phyloP scores from a whole-genome alignment of 2,329 filamentous ascomycete genomes.

The Botrytis hyacinthi region DNA sequence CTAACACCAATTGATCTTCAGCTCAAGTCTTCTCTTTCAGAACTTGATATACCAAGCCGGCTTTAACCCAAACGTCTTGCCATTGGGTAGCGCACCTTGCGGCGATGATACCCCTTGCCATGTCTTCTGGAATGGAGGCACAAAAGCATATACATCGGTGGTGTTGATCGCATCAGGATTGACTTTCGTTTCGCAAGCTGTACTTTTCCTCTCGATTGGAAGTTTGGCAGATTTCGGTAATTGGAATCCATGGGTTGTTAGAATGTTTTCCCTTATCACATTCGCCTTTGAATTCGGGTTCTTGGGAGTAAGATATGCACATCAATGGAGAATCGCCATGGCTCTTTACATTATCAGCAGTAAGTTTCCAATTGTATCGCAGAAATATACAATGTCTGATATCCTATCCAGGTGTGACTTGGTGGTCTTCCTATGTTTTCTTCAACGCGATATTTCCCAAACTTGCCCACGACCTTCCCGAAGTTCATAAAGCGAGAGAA shows the following conservation, averaged over 20 bases:
- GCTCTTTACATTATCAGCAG: slow-evolving; percentile 37
- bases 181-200: slow-evolving; percentile 34
- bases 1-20: slow-evolving; percentile 22
- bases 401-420: slow-evolving; percentile 31
- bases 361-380: slow-evolving; percentile 22
- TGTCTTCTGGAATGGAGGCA: slow-evolving; percentile 36
- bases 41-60: slow-evolving; percentile 38
- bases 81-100: slow-evolving; percentile 35
- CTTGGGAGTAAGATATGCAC: slow-evolving; percentile 31
- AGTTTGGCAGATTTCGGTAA: slow-evolving; percentile 38
- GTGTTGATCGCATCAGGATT: slow-evolving; percentile 36
- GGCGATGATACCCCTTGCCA: slow-evolving; percentile 35
- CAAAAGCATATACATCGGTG: slow-evolving; percentile 35
- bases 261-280: slow-evolving; percentile 34
- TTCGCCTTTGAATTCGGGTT: slow-evolving; percentile 39
- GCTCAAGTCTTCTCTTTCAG: slow-evolving; percentile 38
- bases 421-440: slow-evolving; percentile 39
- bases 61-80: slow-evolving; percentile 37
- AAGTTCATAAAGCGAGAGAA: slow-evolving; percentile 31
- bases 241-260: slow-evolving; percentile 39
- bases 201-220: slow-evolving; percentile 35
- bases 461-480: slow-evolving; percentile 36
- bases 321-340: slow-evolving; percentile 37
- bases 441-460: slow-evolving; percentile 39
- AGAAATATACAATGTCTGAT: background rate